Base-by-base conservation (phyloP, 805 yeast species). In the Schwanniomyces sp. region DNA sequence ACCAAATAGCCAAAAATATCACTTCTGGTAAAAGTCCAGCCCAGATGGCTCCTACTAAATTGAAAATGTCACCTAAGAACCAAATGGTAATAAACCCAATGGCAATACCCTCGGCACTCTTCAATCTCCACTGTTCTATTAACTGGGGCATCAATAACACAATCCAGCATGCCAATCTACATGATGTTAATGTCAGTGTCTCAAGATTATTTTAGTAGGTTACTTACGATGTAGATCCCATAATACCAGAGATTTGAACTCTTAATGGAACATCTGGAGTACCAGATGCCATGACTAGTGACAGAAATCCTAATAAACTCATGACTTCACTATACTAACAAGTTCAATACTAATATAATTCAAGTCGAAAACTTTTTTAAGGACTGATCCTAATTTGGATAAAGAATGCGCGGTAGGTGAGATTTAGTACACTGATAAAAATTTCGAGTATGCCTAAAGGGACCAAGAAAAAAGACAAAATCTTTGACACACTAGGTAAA, bases 51-150 rank as follows among this genome's bases (percentile, higher is more conserved):
- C 95, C 95, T 1, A 72, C 57, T 32, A 88, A 70, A 60, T 87
- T 88, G 53, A 83, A 74, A 7, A 86, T 44, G 57, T 87, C 95
- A 3, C 94, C 94, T 14, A 82, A 54, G 34, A 85, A 75, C 94
- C 94, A 87, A 44, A 84, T 77, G 9, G 78, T 54, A 24, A 87
- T 75, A 56, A 88, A 86, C 5, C 84, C 78, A 28, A 85, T 75
- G 34, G 92, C 81, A 21, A 87, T 81, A 5, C 95, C 95, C 29
- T 86, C 91, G 4, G 90, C 88, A 14, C 83, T 77, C 58, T 87
- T 82, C 45, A 82, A 66, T 45, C 87, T 67, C 91, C 91, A 88
- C 66, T 87, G 92, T 61, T 87, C 95, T 24, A 87, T 76, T 41
- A 87, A 74, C 62, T 87, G 95, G 0, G 95, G 94, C 54, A 88